Base-by-base conservation (phyloP, 208 protist genomes). In the Trypanosoma cruzi region DNA sequence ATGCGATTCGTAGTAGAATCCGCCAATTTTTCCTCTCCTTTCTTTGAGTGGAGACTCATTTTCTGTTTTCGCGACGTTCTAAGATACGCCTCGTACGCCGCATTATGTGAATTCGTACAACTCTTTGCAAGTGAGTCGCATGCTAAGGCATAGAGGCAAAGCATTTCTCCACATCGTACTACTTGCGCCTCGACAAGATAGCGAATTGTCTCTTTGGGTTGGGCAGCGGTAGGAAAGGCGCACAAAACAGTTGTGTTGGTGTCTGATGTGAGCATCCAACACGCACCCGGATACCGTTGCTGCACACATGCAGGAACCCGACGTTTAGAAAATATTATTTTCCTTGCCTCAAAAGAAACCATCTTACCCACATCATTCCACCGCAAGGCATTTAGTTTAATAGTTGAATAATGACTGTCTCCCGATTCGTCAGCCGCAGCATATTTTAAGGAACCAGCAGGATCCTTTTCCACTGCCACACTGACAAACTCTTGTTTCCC, bases 101-200 rank as follows among this genome's bases (percentile, higher is more conserved):
- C 58, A 80, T 96, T 96, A 64, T 79, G 78, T 54, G 80, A 84
- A 46, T 88, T 55, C 22, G 81, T 91, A 56, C 68, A 74, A 68
- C 82, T 87, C 42, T 87, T 81, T 3, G 86, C 85, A 16, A 94
- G 79, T n/a, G 84, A 86, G 37, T 80, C 77, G 63, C 81, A 89
- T n/a, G 79, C 74, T 7, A 94, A 50, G 16, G 88, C 87, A 79
- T 93, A 94, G 6, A 96, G 82, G 48, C 89, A 65, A 5, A 77
- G 73, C 20, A 63, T 66, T 11, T 60, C 28, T 24, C 64, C 75
- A 31, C 63, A 74, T 28, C 70, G 74, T 63, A 95, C 80, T 52
- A 96, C 83, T 69, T 96, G 89, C 10, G 87, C 85, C 64, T 94
- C 89, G 3, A 96, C 64, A 70, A 84, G 77, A 75, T 96, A 94